Conservation (phyloP, 371 early-diverging fungal genomes). For the Batrachochytrium dendrobatidis region DNA sequence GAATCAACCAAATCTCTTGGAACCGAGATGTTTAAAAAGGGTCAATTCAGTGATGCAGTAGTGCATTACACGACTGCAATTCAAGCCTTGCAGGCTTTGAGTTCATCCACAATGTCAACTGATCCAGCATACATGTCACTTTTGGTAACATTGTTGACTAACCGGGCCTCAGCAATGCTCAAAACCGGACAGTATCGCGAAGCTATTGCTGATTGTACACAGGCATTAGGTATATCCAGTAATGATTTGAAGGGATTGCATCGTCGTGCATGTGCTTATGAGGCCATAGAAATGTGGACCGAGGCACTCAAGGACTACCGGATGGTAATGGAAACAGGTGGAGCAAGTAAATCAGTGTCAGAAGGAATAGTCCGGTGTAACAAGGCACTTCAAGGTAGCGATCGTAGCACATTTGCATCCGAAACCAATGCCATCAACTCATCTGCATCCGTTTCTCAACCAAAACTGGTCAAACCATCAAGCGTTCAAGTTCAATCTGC, state of each 20-base stretch:
- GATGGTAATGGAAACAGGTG: constrained; percentile 37
- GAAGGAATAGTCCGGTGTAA: constrained; percentile 59
- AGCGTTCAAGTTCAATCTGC: constrained; percentile 12
- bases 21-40: constrained; percentile 77
- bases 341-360: constrained; percentile 42
- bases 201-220: constrained; percentile 56
- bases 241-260: constrained; percentile 69
- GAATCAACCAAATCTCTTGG: no score
- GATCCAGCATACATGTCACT: constrained; percentile 48
- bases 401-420: not conserved
- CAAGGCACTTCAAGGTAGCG: constrained; percentile 33
- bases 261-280: constrained; percentile 72
- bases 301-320: constrained; percentile 68
- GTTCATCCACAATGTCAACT: no score
- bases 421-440: not conserved
- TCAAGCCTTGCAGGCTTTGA: constrained; percentile 13
- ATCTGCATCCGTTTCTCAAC: not conserved
- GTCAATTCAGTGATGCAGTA: constrained; percentile 81
- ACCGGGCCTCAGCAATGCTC: constrained; percentile 76
- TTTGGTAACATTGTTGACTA: constrained; percentile 66
- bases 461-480: not conserved
- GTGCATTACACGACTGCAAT: constrained; percentile 66
- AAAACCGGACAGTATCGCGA: constrained; percentile 80
- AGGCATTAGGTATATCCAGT: constrained; percentile 35
- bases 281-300: constrained; percentile 69